Percentiles rank a stretch among this genome's conserved stretches.
phyloP scores from a whole-genome alignment of 306 rosid species.

The Castanea mollissima region DNA sequence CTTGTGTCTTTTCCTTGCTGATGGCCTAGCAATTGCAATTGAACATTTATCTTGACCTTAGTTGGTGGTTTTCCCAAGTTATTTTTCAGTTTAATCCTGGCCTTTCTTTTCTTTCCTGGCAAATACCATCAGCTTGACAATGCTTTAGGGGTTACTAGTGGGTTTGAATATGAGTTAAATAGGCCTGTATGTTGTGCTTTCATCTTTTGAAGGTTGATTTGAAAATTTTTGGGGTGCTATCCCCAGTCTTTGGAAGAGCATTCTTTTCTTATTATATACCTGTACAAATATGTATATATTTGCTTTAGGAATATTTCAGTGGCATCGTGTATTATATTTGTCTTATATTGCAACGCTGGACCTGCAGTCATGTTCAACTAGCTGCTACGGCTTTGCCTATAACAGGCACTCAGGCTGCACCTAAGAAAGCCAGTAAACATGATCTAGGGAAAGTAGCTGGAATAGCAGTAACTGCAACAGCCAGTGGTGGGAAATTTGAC shows the following conservation, averaged over 20 bases:
- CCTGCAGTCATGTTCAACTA: constrained; percentile 79
- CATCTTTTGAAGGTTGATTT: background rate
- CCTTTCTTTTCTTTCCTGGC: background rate
- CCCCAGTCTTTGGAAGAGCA: background rate
- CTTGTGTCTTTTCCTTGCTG: background rate
- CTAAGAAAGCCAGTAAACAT: constrained; percentile 68
- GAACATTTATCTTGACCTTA: background rate
- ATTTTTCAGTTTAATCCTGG: background rate
- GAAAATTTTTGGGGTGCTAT: background rate
- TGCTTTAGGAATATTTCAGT: background rate
- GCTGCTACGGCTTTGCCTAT: constrained; percentile 94
- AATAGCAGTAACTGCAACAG: constrained; percentile 83
- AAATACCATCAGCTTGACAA: background rate
- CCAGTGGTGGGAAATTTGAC: constrained; percentile 97
- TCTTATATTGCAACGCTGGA: constrained; percentile 8
- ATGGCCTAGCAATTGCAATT: background rate
- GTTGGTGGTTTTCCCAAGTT: background rate
- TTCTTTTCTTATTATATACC: background rate
- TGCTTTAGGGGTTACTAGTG: constrained; percentile 1
- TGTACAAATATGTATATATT: background rate
- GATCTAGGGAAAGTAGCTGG: constrained; percentile 84
- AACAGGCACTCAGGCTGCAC: constrained; percentile 77
- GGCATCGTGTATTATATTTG: background rate
- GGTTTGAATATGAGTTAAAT: background rate
- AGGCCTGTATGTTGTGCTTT: constrained; percentile 1